phyloP scores from a whole-genome alignment of 345 rosid species.

The Hibiscus trionum region DNA sequence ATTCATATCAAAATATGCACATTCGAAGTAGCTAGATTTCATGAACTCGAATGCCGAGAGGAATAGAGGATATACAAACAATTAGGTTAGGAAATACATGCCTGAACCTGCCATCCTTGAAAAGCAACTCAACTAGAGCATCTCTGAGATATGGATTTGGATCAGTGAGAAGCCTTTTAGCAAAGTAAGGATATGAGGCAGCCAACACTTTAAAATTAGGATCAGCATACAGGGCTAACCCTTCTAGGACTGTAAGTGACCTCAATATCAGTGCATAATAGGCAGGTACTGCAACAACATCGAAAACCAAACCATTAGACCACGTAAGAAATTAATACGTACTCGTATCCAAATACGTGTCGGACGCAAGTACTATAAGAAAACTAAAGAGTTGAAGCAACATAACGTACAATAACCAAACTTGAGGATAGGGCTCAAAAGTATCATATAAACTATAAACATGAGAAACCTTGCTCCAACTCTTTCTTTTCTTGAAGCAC shows the following conservation, averaged over 20 bases:
- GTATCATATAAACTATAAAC: no score
- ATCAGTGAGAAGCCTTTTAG: conserved; percentile 97
- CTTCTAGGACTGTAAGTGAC: conserved; percentile 95
- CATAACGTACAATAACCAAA: not conserved
- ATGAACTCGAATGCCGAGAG: not conserved
- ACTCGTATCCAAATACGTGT: no score
- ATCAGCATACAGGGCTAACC: conserved; percentile 85
- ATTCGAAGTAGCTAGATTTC: not conserved
- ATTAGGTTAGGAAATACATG: conserved; percentile 14
- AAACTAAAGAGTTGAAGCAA: not conserved
- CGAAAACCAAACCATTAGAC: conserved; percentile 13
- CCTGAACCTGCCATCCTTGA: conserved; percentile 94
- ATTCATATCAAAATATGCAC: not conserved
- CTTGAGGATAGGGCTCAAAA: not conserved
- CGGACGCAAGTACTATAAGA: not conserved
- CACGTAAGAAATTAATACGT: not conserved
- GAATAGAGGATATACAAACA: conserved; percentile 14
- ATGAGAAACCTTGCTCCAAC: no score
- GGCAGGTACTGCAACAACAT: conserved; percentile 79
- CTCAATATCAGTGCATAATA: conserved; percentile 87
- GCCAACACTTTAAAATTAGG: conserved; percentile 91
- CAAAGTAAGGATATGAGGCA: conserved; percentile 94
- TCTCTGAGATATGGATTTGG: conserved; percentile 94
- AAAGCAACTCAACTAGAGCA: conserved; percentile 89
- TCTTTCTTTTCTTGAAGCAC: no score